phyloP scores from a whole-genome alignment of 2,329 filamentous ascomycete species.

The Clonostachys rhizophaga region DNA sequence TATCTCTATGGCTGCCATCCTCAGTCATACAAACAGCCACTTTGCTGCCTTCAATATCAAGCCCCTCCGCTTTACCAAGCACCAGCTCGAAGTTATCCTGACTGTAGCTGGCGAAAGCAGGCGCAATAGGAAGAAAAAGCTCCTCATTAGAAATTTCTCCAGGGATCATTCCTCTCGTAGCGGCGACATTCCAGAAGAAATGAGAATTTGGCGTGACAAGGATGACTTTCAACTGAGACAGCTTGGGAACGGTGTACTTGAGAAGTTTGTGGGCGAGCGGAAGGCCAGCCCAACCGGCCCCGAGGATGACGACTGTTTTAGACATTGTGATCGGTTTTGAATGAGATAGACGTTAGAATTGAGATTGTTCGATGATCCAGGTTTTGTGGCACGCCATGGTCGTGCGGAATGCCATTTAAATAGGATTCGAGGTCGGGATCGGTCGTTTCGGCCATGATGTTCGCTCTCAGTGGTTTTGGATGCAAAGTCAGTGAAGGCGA shows the following conservation, averaged over 20 bases:
- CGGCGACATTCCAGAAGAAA: constrained; percentile 52
- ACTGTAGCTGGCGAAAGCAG: constrained; percentile 39
- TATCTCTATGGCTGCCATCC: not conserved
- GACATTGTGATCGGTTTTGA: constrained; percentile 23
- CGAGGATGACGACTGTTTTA: constrained; percentile 47
- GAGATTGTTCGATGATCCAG: too few relatives aligned
- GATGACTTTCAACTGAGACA: constrained; percentile 40
- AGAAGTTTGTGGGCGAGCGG: constrained; percentile 46
- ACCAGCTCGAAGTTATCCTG: constrained; percentile 39
- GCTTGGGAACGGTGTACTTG: constrained; percentile 36
- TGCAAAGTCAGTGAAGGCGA: too few relatives aligned
- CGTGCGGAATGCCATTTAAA: too few relatives aligned
- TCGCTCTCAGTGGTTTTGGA: too few relatives aligned
- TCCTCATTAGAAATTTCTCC: constrained; percentile 38
- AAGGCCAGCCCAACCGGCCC: constrained; percentile 45
- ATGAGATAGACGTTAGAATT: too few relatives aligned
- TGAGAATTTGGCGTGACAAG: constrained; percentile 48
- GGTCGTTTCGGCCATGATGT: too few relatives aligned
- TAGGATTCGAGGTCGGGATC: too few relatives aligned
- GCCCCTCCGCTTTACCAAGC: constrained; percentile 33
- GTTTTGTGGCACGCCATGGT: too few relatives aligned
- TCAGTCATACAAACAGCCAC: constrained; percentile 18
- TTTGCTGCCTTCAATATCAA: not conserved
- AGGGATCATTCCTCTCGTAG: constrained; percentile 48
- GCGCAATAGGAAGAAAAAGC: constrained; percentile 38